These are phyloP conservation scores for Magnusiomyces suaveolens DNA, from an alignment of 1,139 yeast species.

Conservation along the genomic window DNA sequence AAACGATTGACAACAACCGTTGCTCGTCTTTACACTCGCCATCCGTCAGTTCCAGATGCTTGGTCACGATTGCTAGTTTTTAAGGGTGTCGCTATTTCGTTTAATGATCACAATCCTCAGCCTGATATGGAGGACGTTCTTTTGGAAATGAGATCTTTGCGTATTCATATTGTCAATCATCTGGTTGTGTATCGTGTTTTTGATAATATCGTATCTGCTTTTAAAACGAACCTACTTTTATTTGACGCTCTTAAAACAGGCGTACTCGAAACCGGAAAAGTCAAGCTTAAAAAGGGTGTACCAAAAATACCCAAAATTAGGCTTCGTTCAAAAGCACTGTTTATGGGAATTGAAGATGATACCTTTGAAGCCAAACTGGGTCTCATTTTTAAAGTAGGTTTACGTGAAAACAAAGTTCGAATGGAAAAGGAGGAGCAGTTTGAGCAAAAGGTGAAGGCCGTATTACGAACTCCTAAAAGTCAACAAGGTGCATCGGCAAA, in stretches of 20 bases:
- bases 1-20: slow-evolving; percentile 33
- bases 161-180: slow-evolving; percentile 47
- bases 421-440: slow-evolving; percentile 49
- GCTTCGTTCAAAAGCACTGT: slow-evolving; percentile 41
- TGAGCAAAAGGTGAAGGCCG: slow-evolving; percentile 35
- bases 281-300: slow-evolving; percentile 27
- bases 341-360: slow-evolving; percentile 62
- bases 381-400: slow-evolving; percentile 68
- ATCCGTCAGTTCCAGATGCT: slow-evolving; percentile 43
- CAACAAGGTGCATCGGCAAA: background rate
- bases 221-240: slow-evolving; percentile 42
- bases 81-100: slow-evolving; percentile 24
- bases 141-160: slow-evolving; percentile 29
- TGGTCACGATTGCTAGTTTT: slow-evolving; percentile 34
- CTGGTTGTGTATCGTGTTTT: slow-evolving; percentile 56
- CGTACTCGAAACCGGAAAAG: slow-evolving; percentile 36
- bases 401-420: slow-evolving; percentile 59
- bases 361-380: slow-evolving; percentile 75
- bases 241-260: slow-evolving; percentile 45
- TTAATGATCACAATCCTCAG: slow-evolving; percentile 14
- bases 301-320: slow-evolving; percentile 45
- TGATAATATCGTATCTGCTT: slow-evolving; percentile 54
- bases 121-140: slow-evolving; percentile 17
- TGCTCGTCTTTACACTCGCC: slow-evolving; percentile 43
- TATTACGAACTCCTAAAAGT: slow-evolving; percentile 17